Percentiles rank a stretch among this genome's conserved stretches.
These are phyloP conservation scores for Petunia axillaris DNA, from an alignment of 257 asterid genomes.

Conservation along the genomic window DNA sequence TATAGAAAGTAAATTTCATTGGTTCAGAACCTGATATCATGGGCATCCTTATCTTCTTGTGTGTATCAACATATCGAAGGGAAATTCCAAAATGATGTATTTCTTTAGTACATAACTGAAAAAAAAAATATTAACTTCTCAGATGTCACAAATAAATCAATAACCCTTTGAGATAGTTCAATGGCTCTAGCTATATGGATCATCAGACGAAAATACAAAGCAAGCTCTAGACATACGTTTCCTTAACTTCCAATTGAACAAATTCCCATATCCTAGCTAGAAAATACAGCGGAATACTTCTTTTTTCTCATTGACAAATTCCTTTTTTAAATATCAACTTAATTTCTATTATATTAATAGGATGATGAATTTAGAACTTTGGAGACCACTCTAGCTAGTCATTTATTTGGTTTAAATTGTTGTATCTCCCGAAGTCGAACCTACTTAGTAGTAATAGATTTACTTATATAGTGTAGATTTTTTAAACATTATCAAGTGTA, in stretches of 20 bases:
- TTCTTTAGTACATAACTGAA: neutral
- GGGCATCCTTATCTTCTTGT: neutral
- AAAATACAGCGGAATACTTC: neutral
- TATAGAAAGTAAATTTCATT: neutral
- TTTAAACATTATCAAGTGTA: too few species aligned
- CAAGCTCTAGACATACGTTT: neutral
- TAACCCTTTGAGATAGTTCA: neutral
- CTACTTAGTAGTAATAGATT: neutral
- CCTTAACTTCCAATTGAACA: constrained; percentile 19
- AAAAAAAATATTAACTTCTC: neutral
- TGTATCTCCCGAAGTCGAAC: neutral
- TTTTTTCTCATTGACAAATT: neutral
- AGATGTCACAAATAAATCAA: neutral
- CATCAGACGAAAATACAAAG: neutral
- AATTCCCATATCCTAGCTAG: neutral
- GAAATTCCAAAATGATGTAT: too few species aligned
- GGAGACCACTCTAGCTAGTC: neutral
- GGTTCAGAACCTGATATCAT: neutral
- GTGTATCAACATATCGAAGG: neutral
- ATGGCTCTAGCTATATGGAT: neutral
- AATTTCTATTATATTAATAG: neutral
- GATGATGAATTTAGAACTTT: neutral
- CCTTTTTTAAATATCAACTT: neutral
- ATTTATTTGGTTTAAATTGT: neutral
- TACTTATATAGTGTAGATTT: too few species aligned